phyloP scores from a whole-genome alignment of 2,329 filamentous ascomycete genomes.

The Aspergillus japonicus region DNA sequence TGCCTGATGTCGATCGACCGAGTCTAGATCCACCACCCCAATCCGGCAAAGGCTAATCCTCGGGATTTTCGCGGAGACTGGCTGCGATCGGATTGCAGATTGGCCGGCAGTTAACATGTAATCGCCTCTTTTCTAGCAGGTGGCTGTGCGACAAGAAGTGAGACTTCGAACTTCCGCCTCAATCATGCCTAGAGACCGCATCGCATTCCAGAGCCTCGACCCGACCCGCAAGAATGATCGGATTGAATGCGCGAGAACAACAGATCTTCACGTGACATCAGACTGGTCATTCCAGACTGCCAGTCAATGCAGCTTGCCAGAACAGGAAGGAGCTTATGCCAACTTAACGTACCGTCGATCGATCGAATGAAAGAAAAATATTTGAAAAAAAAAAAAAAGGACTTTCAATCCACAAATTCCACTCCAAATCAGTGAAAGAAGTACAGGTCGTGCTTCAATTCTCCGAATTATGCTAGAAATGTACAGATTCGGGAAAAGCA shows the following conservation, averaged over 20 bases:
- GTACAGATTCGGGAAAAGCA: not conserved
- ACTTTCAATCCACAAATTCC: not conserved
- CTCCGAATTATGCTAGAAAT: not conserved
- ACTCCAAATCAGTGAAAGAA: not conserved
- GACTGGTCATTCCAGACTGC: not conserved
- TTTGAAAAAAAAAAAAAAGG: no score
- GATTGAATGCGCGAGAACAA: not conserved
- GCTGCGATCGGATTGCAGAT: not conserved
- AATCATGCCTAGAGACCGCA: not conserved
- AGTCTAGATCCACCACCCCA: not conserved
- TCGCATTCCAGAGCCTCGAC: not conserved
- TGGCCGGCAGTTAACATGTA: not conserved
- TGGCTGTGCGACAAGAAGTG: not conserved
- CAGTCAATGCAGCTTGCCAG: not conserved
- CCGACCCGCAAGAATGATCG: not conserved
- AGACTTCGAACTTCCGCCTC: not conserved
- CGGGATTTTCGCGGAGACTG: not conserved
- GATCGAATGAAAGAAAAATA: not conserved
- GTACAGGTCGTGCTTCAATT: not conserved
- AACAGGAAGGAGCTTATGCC: not conserved
- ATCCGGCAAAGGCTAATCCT: not conserved
- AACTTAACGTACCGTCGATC: not conserved
- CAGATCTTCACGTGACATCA: not conserved
- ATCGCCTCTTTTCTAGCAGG: not conserved
- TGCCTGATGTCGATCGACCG: not conserved